Conservation (phyloP, 345 rosid genomes). For the Mangifera indica region DNA sequence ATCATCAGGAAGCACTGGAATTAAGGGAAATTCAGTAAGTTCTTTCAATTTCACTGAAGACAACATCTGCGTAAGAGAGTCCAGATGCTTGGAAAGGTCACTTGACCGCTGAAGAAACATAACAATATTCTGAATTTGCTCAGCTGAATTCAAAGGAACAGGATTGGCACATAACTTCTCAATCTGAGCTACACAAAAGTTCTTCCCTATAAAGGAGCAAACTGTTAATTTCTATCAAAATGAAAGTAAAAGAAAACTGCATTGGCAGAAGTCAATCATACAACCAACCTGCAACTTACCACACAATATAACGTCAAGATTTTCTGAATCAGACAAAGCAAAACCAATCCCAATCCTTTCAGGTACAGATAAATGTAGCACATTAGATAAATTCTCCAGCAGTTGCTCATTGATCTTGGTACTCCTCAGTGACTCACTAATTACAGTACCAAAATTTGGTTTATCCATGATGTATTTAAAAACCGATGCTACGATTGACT, state of each 20-base stretch:
- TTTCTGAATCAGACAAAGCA: slow-evolving; percentile 64
- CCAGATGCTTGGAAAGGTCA: slow-evolving; percentile 69
- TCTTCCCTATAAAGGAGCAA: slow-evolving; percentile 52
- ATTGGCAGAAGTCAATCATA: background rate
- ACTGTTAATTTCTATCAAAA: slow-evolving; percentile 6
- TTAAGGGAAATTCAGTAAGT: slow-evolving; percentile 45
- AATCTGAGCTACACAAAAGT: slow-evolving; percentile 60
- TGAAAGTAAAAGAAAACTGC: background rate
- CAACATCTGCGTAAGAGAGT: slow-evolving; percentile 63
- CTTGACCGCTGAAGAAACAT: slow-evolving; percentile 75
- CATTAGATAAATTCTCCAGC: slow-evolving; percentile 46
- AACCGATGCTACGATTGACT: slow-evolving; percentile 42
- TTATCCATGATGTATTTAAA: slow-evolving; percentile 53
- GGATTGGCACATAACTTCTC: slow-evolving; percentile 58
- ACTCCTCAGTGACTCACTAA: slow-evolving; percentile 53
- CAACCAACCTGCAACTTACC: slow-evolving; percentile 42
- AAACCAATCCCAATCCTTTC: slow-evolving; percentile 76
- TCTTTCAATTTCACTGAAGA: slow-evolving; percentile 58
- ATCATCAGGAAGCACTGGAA: slow-evolving; percentile 64
- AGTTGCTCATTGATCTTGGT: slow-evolving; percentile 44
- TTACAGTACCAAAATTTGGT: slow-evolving; percentile 62
- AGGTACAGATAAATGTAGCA: slow-evolving; percentile 48
- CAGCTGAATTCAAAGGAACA: slow-evolving; percentile 45
- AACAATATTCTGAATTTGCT: slow-evolving; percentile 68
- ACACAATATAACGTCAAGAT: slow-evolving; percentile 39